These are phyloP conservation scores for Pholiota microspora DNA, from an alignment of 768 basidiomycete species.

Conservation along the genomic window DNA sequence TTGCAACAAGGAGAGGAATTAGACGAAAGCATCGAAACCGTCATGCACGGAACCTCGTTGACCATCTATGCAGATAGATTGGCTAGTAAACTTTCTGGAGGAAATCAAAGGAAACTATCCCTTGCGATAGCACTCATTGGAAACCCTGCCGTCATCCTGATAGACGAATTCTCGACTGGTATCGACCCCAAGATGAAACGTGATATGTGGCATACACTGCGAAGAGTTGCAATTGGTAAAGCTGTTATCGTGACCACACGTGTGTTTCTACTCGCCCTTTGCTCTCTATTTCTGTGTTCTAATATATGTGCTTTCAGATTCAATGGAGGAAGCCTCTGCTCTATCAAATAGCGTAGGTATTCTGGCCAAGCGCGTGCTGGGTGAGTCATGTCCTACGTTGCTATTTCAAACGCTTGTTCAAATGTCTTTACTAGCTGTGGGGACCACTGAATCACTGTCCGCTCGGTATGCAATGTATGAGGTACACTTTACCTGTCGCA, in stretches of 20 bases:
- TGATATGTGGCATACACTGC: constrained; percentile 77
- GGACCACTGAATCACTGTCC: constrained; percentile 60
- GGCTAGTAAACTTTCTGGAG: constrained; percentile 74
- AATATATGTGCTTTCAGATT: constrained; percentile 39
- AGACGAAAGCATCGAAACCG: constrained; percentile 47
- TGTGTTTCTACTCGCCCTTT: constrained; percentile 27
- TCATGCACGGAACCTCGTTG: constrained; percentile 61
- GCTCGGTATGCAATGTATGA: constrained; percentile 73
- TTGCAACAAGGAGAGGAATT: constrained; percentile 49
- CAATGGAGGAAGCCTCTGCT: constrained; percentile 84
- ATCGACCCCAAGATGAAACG: constrained; percentile 83
- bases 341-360: constrained; percentile 77
- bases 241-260: constrained; percentile 73
- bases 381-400: not conserved
- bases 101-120: constrained; percentile 75
- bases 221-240: constrained; percentile 63
- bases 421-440: constrained; percentile 38
- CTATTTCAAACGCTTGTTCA: not conserved
- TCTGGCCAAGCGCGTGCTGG: constrained; percentile 66
- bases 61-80: constrained; percentile 62
- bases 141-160: constrained; percentile 74
- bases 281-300: not conserved
- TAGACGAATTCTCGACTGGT: constrained; percentile 83
- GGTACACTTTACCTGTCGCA: constrained; percentile 70
- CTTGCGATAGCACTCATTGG: constrained; percentile 76